phyloP scores from a whole-genome alignment of 345 rosid species.

The Eucalyptus regnans region DNA sequence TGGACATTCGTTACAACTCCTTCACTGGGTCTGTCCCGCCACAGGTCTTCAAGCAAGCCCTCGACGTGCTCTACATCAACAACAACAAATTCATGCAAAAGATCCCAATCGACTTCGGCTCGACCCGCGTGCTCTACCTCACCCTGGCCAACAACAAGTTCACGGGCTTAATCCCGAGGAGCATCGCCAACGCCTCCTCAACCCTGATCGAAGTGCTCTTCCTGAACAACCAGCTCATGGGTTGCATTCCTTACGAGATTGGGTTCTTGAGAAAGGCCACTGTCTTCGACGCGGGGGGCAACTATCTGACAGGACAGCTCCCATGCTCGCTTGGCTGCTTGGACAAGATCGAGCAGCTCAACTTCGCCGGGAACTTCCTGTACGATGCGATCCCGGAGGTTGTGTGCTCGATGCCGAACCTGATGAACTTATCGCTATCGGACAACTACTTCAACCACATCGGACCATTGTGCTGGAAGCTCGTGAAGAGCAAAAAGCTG shows the following conservation, averaged over 20 bases:
- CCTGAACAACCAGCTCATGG: constrained; percentile 14
- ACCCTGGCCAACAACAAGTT: constrained; percentile 33
- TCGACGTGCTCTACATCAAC: constrained; percentile 26
- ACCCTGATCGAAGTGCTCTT: constrained; percentile 22
- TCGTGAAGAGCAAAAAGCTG: constrained; percentile 7
- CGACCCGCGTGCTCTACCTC: constrained; percentile 14
- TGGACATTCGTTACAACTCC: constrained; percentile 31
- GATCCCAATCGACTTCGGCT: constrained; percentile 18
- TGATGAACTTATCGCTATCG: constrained; percentile 17
- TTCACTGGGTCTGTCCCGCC: constrained; percentile 27
- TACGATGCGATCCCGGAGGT: constrained; percentile 29
- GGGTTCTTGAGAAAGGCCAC: constrained; percentile 13
- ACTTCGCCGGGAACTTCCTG: constrained; percentile 20
- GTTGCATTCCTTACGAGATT: constrained; percentile 31
- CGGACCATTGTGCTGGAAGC: constrained; percentile 22
- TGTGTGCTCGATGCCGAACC: constrained; percentile 8
- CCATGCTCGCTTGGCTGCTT: constrained; percentile 30
- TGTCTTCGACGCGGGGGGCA: constrained; percentile 26
- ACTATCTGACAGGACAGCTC: constrained; percentile 26
- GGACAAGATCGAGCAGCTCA: constrained; percentile 18
- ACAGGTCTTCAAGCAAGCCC: constrained; percentile 7
- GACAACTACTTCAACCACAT: constrained; percentile 18
- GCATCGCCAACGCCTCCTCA: constrained; percentile 6
- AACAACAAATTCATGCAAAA: constrained; percentile 20
- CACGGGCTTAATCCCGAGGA: constrained; percentile 21